phyloP scores from a whole-genome alignment of 768 basidiomycete species.

The Amanita thiersii region DNA sequence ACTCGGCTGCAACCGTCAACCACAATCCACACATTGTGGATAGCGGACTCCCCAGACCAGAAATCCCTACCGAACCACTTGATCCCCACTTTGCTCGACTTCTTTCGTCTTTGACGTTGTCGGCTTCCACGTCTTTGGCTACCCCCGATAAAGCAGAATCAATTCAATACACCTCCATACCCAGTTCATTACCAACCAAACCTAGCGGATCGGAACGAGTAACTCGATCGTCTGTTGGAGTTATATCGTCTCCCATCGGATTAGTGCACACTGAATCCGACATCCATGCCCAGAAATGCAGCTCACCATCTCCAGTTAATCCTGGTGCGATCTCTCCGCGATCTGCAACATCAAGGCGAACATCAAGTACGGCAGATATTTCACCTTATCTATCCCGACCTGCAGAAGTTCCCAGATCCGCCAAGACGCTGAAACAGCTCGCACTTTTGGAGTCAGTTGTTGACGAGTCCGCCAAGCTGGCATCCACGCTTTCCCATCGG shows the following conservation, averaged over 20 bases:
- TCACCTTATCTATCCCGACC: slow-evolving; percentile 60
- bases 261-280: no score
- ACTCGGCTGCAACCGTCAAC: slow-evolving; percentile 31
- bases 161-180: no score
- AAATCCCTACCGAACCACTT: slow-evolving; percentile 26
- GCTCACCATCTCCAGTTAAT: background rate
- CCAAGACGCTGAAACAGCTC: slow-evolving; percentile 60
- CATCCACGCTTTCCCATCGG: slow-evolving; percentile 11
- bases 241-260: no score
- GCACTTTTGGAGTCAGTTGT: slow-evolving; percentile 67
- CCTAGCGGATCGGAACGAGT: no score
- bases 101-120: slow-evolving; percentile 53
- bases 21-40: slow-evolving; percentile 24
- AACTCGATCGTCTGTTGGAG: no score
- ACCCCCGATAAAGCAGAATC: background rate
- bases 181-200: no score
- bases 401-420: slow-evolving; percentile 44
- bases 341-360: slow-evolving; percentile 27
- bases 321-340: slow-evolving; percentile 10
- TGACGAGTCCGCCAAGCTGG: slow-evolving; percentile 52
- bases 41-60: slow-evolving; percentile 14
- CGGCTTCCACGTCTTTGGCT: slow-evolving; percentile 26
- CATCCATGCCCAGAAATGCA: no score
- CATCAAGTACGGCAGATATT: slow-evolving; percentile 53
- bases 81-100: slow-evolving; percentile 71